Evolutionary conservation across 768 basidiomycete species (phyloP).

Genomic region (Russula olivacea): DNA sequence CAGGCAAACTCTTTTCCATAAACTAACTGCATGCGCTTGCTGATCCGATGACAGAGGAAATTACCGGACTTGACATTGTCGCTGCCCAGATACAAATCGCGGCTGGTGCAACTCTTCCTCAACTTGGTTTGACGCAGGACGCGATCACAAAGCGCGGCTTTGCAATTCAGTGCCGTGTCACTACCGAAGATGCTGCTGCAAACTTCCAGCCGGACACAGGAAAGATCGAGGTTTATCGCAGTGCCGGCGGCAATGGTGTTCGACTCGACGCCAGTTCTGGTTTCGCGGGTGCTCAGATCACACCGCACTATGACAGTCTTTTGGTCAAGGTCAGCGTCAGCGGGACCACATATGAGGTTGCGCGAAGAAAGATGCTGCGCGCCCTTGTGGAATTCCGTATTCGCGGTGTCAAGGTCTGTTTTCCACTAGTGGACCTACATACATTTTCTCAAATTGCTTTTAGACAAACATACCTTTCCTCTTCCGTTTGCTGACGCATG

Average conservation of each 20-base stretch:
- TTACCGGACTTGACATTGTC: constrained; percentile 98
- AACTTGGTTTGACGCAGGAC: constrained; percentile 93
- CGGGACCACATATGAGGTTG: constrained; percentile 97
- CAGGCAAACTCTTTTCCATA: constrained; percentile 48
- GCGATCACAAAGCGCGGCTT: constrained; percentile 94
- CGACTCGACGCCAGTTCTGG: constrained; percentile 95
- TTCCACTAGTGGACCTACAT: not conserved
- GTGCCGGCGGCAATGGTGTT: constrained; percentile 97
- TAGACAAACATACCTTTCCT: constrained; percentile 99
- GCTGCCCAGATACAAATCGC: constrained; percentile 99
- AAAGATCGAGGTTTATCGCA: constrained; percentile 98
- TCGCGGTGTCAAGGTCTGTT: constrained; percentile 87
- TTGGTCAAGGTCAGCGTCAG: constrained; percentile 94
- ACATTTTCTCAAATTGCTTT: not conserved
- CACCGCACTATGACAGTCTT: constrained; percentile 97
- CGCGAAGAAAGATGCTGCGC: constrained; percentile 97
- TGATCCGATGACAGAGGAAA: constrained; percentile 67
- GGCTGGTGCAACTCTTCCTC: constrained; percentile 93
- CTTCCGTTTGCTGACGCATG: constrained; percentile 95
- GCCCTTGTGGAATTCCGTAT: constrained; percentile 99
- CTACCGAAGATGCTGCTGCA: constrained; percentile 90
- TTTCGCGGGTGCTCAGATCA: constrained; percentile 98
- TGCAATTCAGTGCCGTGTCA: constrained; percentile 97
- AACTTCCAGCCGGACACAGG: constrained; percentile 98
- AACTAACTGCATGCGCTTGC: constrained; percentile 2